Evolutionary conservation across 2,329 filamentous ascomycete species (phyloP).

Genomic region (Celoporthe dispersa): DNA sequence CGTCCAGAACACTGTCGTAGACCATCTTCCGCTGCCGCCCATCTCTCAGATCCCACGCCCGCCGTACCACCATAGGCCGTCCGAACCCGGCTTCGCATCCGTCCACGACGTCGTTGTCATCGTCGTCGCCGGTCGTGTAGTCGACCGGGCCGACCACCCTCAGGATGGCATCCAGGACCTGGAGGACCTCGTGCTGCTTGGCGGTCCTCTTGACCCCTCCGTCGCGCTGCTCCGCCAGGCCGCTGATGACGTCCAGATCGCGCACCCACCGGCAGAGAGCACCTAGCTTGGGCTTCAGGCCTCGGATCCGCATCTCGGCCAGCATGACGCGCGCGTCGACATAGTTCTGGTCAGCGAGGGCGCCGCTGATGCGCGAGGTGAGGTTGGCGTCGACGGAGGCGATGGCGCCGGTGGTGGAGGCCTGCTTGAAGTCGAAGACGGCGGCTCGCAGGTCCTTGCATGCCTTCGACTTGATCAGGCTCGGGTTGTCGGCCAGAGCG

Average conservation of each 20-base stretch:
- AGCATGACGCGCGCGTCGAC: conserved; percentile 68
- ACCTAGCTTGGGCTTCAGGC: conserved; percentile 68
- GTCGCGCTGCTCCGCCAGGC: conserved; percentile 60
- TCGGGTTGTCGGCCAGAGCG: conserved; percentile 51
- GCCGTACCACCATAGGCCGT: conserved; percentile 60
- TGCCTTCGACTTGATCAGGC: conserved; percentile 68
- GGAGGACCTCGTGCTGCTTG: conserved; percentile 59
- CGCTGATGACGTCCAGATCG: conserved; percentile 71
- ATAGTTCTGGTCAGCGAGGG: conserved; percentile 67
- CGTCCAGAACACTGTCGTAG: conserved; percentile 63
- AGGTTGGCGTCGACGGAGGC: conserved; percentile 61
- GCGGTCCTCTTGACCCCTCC: conserved; percentile 47
- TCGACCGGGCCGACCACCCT: conserved; percentile 67
- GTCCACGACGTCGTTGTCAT: conserved; percentile 34
- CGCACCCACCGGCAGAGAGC: conserved; percentile 74
- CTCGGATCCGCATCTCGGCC: conserved; percentile 71
- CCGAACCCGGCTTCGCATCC: neutral
- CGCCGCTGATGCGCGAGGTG: conserved; percentile 68
- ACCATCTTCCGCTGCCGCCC: conserved; percentile 47
- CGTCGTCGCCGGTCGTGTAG: conserved; percentile 37
- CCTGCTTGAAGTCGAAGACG: conserved; percentile 71
- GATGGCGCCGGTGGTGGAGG: conserved; percentile 69
- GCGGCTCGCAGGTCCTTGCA: conserved; percentile 70
- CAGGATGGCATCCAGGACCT: conserved; percentile 66
- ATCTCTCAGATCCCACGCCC: conserved; percentile 63